Evolutionary conservation across 2,329 filamentous ascomycete species (phyloP).

Genomic region (Aspergillus pseudotamarii): DNA sequence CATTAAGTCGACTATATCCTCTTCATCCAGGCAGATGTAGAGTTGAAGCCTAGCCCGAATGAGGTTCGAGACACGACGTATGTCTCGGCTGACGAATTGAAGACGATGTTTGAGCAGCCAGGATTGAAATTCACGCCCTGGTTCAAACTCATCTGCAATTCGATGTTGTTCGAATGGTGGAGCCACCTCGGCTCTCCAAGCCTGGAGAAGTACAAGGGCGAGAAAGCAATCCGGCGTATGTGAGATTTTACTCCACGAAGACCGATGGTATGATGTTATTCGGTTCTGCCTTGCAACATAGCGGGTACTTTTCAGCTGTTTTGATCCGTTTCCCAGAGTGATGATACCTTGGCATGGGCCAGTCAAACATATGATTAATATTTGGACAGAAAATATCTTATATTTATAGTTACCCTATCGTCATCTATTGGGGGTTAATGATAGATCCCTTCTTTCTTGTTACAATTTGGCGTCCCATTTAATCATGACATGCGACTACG

Average conservation of each 20-base stretch:
- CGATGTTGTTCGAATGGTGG: conserved; percentile 99
- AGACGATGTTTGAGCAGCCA: conserved; percentile 80
- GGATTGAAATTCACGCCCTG: conserved; percentile 89
- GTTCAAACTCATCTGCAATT: conserved; percentile 99
- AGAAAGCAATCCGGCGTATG: conserved; percentile 89
- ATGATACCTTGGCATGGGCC: conserved; percentile 17
- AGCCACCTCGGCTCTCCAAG: conserved; percentile 72
- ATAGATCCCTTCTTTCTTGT: background rate
- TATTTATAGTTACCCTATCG: background rate
- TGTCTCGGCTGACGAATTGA: conserved; percentile 79
- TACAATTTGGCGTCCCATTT: background rate
- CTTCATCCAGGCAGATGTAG: conserved; percentile 93
- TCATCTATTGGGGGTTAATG: background rate
- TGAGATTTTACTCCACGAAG: conserved; percentile 23
- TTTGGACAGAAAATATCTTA: background rate
- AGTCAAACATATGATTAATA: conserved; percentile 11
- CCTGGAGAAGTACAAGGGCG: conserved; percentile 81
- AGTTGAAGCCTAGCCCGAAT: conserved; percentile 75
- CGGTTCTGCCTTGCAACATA: background rate
- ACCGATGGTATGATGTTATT: background rate
- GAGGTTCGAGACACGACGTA: conserved; percentile 86
- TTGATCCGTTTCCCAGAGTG: background rate
- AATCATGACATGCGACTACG: background rate
- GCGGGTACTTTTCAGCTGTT: background rate
- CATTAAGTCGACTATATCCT: conserved; percentile 90